Evolutionary conservation across 2,329 filamentous ascomycete genomes (phyloP).

Genomic region (Aspergillus sp.): DNA sequence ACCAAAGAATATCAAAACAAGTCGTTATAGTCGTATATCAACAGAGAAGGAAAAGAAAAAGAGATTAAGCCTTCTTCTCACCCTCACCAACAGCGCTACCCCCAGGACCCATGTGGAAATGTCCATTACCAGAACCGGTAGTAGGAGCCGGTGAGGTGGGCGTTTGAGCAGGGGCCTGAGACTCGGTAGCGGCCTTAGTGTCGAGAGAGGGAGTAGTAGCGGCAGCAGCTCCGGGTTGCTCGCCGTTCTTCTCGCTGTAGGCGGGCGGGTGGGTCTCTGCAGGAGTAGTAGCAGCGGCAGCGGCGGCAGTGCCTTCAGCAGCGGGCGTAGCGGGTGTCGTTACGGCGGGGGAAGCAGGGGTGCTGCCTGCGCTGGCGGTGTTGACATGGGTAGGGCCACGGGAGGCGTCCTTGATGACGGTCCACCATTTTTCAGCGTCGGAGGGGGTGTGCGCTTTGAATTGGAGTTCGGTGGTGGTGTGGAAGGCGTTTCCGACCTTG

Average conservation of each 20-base stretch:
- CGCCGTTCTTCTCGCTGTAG: constrained; percentile 19
- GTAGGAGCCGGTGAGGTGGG: constrained; percentile 1
- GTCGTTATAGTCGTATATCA: too few species aligned
- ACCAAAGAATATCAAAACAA: too few species aligned
- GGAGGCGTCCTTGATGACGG: constrained; percentile 51
- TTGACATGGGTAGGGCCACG: constrained; percentile 7
- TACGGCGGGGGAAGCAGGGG: constrained; percentile 9
- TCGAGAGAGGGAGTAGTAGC: neutral
- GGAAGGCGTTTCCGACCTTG: constrained; percentile 71
- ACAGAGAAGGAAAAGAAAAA: neutral
- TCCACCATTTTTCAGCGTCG: constrained; percentile 81
- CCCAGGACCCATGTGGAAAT: constrained; percentile 23
- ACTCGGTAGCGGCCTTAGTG: neutral
- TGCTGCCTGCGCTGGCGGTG: constrained; percentile 7
- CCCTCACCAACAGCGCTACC: constrained; percentile 12
- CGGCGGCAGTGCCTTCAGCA: neutral
- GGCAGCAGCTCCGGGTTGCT: constrained; percentile 3
- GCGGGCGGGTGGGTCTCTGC: constrained; percentile 14
- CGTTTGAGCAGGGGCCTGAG: neutral
- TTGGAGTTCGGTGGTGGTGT: constrained; percentile 68
- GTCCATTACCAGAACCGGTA: constrained; percentile 9
- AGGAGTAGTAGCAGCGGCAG: constrained; percentile 1
- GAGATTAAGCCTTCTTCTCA: constrained; percentile 5
- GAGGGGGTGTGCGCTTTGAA: constrained; percentile 81
- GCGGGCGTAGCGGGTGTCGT: neutral